These are phyloP conservation scores for Escovopsis sp. DNA, from an alignment of 2,329 filamentous ascomycete genomes.

Conservation along the genomic window DNA sequence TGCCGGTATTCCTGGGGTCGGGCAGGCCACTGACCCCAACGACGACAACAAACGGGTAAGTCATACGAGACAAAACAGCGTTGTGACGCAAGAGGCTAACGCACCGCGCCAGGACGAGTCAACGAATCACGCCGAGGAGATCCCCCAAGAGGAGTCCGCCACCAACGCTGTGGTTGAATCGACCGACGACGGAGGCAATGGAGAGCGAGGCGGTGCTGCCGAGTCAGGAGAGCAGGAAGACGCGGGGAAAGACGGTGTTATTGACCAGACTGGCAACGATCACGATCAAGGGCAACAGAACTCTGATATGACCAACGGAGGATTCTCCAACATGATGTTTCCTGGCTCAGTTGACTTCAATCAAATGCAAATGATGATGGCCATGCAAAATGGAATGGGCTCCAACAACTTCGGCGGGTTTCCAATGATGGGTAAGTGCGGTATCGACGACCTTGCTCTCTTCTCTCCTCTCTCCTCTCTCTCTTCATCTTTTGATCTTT, in stretches of 20 bases:
- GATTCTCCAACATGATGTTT: constrained; percentile 45
- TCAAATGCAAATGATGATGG: constrained; percentile 71
- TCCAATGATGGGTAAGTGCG: constrained; percentile 73
- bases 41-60: constrained; percentile 6
- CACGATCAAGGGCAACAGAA: constrained; percentile 19
- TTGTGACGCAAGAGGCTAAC: neutral
- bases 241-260: constrained; percentile 6
- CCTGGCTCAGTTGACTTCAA: constrained; percentile 51
- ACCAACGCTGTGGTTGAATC: neutral
- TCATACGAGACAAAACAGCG: neutral
- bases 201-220: neutral
- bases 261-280: constrained; percentile 16
- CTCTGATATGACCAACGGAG: constrained; percentile 27
- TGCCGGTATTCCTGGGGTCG: neutral
- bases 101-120: neutral
- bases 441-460: no score
- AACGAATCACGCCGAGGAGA: neutral
- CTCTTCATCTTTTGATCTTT: no score
- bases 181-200: constrained; percentile 4
- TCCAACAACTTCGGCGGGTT: constrained; percentile 41
- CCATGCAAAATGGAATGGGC: constrained; percentile 55
- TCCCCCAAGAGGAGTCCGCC: neutral
- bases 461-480: no score
- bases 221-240: constrained; percentile 7
- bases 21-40: constrained; percentile 1